These are phyloP conservation scores for Cymbopogon citratus DNA, from an alignment of 176 grass and related monocot genomes.

Conservation along the genomic window DNA sequence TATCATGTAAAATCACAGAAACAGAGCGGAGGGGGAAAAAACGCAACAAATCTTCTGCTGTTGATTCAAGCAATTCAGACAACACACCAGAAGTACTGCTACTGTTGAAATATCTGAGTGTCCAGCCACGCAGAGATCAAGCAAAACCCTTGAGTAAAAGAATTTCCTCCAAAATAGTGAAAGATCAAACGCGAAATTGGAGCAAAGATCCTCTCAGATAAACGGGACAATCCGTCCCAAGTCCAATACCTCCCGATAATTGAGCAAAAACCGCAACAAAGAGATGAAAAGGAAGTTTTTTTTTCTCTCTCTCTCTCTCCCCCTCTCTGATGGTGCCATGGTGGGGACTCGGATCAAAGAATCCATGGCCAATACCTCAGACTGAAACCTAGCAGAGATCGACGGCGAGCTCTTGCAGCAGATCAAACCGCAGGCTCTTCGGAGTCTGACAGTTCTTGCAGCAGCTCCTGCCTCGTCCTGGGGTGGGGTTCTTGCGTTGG, in stretches of 20 bases:
- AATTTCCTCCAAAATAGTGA: constrained; percentile 14
- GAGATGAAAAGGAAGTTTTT: background rate
- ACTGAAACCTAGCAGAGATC: constrained; percentile 4
- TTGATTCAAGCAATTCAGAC: background rate
- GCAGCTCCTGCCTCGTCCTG: background rate
- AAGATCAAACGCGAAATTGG: constrained; percentile 16
- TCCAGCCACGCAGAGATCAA: constrained; percentile 8
- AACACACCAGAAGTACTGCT: background rate
- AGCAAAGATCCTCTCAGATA: background rate
- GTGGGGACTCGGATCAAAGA: constrained; percentile 5
- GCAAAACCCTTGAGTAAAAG: background rate
- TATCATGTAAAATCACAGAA: background rate
- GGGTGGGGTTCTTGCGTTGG: background rate
- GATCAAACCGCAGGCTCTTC: constrained; percentile 14
- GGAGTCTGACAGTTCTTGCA: background rate
- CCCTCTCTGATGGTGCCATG: background rate
- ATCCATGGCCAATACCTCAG: constrained; percentile 32
- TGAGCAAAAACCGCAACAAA: background rate
- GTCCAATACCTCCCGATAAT: constrained; percentile 10
- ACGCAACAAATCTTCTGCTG: background rate
- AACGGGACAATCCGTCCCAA: constrained; percentile 1
- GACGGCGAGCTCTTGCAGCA: constrained; percentile 9
- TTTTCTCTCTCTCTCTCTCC: no score
- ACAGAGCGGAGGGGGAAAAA: background rate
- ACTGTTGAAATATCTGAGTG: background rate